These are phyloP conservation scores for Cystobasidium pallidum DNA, from an alignment of 1,284 basidiomycete species.

Conservation along the genomic window DNA sequence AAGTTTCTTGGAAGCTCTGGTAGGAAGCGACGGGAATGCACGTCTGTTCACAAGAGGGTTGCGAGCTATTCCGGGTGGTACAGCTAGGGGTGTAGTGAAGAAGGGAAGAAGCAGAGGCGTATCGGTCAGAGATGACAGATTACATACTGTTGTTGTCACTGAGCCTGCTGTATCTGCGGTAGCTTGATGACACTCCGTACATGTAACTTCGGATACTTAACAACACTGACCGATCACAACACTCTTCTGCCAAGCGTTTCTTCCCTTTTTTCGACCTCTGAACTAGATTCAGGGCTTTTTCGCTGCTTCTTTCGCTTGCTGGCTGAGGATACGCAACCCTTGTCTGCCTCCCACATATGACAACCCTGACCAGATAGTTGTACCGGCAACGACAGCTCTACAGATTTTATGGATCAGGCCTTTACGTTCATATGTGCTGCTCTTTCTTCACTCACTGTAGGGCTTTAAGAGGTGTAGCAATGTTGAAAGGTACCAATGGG, in stretches of 20 bases:
- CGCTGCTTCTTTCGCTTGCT: slow-evolving; percentile 15
- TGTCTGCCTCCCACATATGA: slow-evolving; percentile 64
- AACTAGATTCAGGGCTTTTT: slow-evolving; percentile 20
- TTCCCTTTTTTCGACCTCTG: background rate
- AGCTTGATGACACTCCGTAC: background rate
- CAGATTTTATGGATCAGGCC: slow-evolving; percentile 8
- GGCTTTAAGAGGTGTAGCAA: slow-evolving; percentile 64
- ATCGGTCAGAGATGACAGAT: slow-evolving; percentile 17
- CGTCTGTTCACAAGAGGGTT: slow-evolving; percentile 30
- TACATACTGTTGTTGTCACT: slow-evolving; percentile 25
- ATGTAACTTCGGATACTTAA: background rate
- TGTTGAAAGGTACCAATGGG: slow-evolving; percentile 72
- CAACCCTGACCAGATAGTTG: slow-evolving; percentile 88
- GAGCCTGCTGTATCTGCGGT: background rate
- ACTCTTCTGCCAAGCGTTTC: too few relatives aligned
- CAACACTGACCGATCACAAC: background rate
- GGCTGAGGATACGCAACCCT: slow-evolving; percentile 29
- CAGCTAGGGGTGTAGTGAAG: slow-evolving; percentile 38
- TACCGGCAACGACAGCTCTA: slow-evolving; percentile 81
- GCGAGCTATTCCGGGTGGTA: slow-evolving; percentile 29
- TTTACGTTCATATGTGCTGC: too few relatives aligned
- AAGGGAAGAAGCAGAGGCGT: slow-evolving; percentile 30
- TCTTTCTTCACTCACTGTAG: slow-evolving; percentile 64
- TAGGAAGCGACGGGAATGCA: slow-evolving; percentile 36
- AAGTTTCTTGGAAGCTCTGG: slow-evolving; percentile 26